Base-by-base conservation (phyloP, 2,329 filamentous ascomycete species). In the Trichoderma sp. region DNA sequence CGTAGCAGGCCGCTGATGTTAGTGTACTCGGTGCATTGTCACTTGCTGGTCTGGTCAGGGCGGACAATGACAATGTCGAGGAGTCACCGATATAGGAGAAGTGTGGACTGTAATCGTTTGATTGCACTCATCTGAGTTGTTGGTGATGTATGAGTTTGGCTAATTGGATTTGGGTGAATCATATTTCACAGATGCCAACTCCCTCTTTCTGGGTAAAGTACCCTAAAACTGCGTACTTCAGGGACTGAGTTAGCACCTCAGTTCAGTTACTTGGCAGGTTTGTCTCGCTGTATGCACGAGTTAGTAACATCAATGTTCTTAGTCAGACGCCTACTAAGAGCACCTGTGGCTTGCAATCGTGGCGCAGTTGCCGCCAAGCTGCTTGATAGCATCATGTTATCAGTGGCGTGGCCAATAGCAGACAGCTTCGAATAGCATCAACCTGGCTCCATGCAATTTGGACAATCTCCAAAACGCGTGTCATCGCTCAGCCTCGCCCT, bases 341-440 rank as follows among this genome's bases (percentile, higher is more conserved):
- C 18, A 24, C 1, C 11, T 47, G 66, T 69, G 66, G 66, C 66
- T 61, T 61, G 28, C 4, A 6, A 12, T 2, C 24, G 66, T 69
- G 66, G 66, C 66, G 66, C 66, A 69, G 66, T n/a, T 12, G 28
- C 28, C 11, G 6, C n/a, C 66, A 26, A 21, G 30, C 8, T 14
- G 21, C n/a, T 43, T 32, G 60, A 64, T 64, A 69, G 68, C 60
- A 64, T 62, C 57, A 69, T 69, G 68, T 15, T 63, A 70, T 62
- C 36, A 60, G 43, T 70, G 51, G 51, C 36, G 24, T 21, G 68
- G 34, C 68, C 68, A 70, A 70, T 70, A 24, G 26, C 68, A 32
- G 32, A 30, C 15, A 70, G 68, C 26, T 70, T 57, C 68, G 60
- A 57, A 71, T 71, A 63, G 60, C 60, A 57, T 71, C 68, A 70